Conservation (phyloP, 352 stramenopile species). For the Phytopythium aichiense region DNA sequence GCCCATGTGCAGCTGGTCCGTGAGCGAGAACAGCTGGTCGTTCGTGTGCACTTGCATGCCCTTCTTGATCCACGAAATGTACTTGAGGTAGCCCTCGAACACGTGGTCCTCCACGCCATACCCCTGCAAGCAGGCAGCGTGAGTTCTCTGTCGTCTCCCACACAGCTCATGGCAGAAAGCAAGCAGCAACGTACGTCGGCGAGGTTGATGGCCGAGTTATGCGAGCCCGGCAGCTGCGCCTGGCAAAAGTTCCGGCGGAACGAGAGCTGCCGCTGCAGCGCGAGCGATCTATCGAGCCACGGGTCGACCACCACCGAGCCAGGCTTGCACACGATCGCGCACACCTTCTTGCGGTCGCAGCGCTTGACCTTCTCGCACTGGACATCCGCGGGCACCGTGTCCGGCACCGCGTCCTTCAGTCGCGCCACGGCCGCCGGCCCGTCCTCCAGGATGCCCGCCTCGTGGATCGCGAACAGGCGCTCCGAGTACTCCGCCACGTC, state of each 20-base stretch:
- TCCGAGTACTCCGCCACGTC: background rate
- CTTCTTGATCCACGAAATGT: conserved; percentile 53
- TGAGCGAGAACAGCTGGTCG: conserved; percentile 65
- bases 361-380: conserved; percentile 42
- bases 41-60: conserved; percentile 56
- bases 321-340: conserved; percentile 46
- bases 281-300: conserved; percentile 30
- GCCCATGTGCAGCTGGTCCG: conserved; percentile 61
- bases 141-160: background rate
- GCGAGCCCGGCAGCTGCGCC: conserved; percentile 47
- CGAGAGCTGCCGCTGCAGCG: conserved; percentile 37
- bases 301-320: conserved; percentile 37
- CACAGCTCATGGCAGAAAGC: background rate
- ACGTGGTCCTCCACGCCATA: conserved; percentile 68
- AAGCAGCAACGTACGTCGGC: conserved; percentile 22
- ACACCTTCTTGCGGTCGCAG: conserved; percentile 49
- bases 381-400: conserved; percentile 59
- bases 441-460: conserved; percentile 6
- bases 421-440: conserved; percentile 27
- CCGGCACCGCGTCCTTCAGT: conserved; percentile 39
- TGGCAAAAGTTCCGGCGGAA: conserved; percentile 52
- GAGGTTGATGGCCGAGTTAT: conserved; percentile 65
- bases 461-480: conserved; percentile 6
- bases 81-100: conserved; percentile 54
- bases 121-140: conserved; percentile 17